Evolutionary conservation across 768 basidiomycete genomes (phyloP).

Genomic region (Tremella mesenterica): DNA sequence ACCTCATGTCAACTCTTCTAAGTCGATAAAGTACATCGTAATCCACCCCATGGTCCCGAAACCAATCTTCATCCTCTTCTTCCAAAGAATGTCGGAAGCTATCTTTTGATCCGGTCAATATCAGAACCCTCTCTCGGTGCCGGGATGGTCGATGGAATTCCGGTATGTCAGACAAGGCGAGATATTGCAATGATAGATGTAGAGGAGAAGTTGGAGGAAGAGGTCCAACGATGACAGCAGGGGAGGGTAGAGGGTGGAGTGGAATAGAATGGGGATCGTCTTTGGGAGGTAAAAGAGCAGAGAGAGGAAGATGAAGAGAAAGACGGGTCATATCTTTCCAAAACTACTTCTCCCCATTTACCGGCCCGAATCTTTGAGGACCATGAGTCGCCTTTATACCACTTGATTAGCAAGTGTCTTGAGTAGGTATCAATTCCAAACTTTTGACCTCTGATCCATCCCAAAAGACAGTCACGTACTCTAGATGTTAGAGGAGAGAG

Average conservation of each 20-base stretch:
- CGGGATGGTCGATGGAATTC: conserved; percentile 1
- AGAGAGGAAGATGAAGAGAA: conserved; percentile 9
- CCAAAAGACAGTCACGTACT: too few species aligned
- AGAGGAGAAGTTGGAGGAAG: conserved; percentile 25
- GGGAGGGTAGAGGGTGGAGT: conserved; percentile 2
- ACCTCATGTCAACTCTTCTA: conserved; percentile 30
- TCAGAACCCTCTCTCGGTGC: conserved; percentile 11
- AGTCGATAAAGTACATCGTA: conserved; percentile 15
- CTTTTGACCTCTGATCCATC: too few species aligned
- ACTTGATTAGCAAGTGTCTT: too few species aligned
- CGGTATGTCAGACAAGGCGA: conserved; percentile 16
- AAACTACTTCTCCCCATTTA: conserved; percentile 33
- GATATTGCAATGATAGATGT: conserved; percentile 26
- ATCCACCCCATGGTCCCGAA: conserved; percentile 19
- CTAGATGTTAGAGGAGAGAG: too few species aligned
- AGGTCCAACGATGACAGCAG: conserved; percentile 17
- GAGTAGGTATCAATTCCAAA: too few species aligned
- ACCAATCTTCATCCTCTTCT: conserved; percentile 35
- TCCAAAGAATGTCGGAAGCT: conserved; percentile 12
- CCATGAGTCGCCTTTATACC: too few species aligned
- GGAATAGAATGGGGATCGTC: not conserved
- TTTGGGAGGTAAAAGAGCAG: not conserved
- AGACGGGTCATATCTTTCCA: conserved; percentile 43
- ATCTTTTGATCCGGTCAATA: conserved; percentile 20
- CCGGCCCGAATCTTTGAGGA: too few species aligned